These are phyloP conservation scores for Fusarium sp. DNA, from an alignment of 2,329 filamentous ascomycete species.

Conservation along the genomic window DNA sequence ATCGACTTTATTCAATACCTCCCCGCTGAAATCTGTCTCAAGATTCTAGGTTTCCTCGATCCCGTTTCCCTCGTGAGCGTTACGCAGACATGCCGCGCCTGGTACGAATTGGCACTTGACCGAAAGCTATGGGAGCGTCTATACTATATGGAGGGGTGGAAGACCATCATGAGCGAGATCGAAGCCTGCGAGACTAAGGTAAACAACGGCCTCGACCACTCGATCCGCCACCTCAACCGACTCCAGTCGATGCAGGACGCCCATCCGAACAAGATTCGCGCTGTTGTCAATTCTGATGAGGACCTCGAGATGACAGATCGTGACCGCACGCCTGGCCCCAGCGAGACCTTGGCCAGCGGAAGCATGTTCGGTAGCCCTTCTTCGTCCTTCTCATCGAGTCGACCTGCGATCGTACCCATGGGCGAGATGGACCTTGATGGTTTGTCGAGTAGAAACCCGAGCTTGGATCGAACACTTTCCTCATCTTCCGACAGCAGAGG, in stretches of 20 bases:
- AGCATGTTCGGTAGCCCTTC: conserved; percentile 53
- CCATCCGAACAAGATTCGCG: conserved; percentile 66
- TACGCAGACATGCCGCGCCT: conserved; percentile 81
- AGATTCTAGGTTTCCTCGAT: conserved; percentile 88
- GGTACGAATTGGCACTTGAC: conserved; percentile 85
- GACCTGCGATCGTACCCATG: conserved; percentile 40
- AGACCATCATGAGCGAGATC: conserved; percentile 74
- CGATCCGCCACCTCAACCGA: conserved; percentile 57
- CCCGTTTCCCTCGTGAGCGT: conserved; percentile 83
- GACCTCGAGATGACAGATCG: conserved; percentile 63
- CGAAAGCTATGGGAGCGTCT: conserved; percentile 86
- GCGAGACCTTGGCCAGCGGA: conserved; percentile 36
- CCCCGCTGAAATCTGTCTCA: conserved; percentile 89
- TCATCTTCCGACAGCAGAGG: conserved; percentile 48
- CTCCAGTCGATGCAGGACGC: conserved; percentile 59
- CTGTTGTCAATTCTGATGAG: conserved; percentile 61
- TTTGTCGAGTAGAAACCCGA: conserved; percentile 45
- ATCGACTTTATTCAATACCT: conserved; percentile 91
- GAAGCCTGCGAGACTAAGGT: conserved; percentile 71
- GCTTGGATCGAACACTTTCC: conserved; percentile 46
- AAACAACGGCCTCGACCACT: conserved; percentile 57
- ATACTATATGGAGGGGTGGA: conserved; percentile 90
- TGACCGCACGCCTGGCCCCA: conserved; percentile 45
- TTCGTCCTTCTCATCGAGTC: conserved; percentile 49
- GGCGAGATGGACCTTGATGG: conserved; percentile 49